These are phyloP conservation scores for Tuber melanosporum DNA, from an alignment of 495 filamentous ascomycete genomes.

Conservation along the genomic window DNA sequence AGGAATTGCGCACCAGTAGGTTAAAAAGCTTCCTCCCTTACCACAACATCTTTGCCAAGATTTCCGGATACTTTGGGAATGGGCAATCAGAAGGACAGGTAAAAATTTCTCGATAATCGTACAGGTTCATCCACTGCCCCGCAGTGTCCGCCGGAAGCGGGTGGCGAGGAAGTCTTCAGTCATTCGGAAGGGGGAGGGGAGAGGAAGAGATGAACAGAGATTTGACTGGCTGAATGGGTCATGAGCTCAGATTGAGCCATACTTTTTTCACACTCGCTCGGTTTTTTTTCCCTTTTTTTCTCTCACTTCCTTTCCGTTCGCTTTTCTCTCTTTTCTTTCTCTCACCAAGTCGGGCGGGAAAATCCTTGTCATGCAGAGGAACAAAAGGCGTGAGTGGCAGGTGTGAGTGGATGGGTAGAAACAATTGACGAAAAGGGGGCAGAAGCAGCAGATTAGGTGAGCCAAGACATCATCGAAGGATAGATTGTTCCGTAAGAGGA, in stretches of 20 bases:
- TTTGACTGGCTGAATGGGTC: slow-evolving; percentile 1
- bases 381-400: neutral
- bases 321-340: neutral
- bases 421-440: neutral
- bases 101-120: neutral
- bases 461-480: neutral
- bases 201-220: neutral
- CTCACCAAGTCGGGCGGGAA: neutral
- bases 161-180: neutral
- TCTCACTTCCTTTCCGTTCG: neutral
- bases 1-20: no score
- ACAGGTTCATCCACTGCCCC: neutral
- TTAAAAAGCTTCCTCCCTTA: no score
- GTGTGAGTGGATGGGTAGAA: neutral
- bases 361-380: slow-evolving; percentile 3
- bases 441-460: neutral
- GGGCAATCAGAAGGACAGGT: neutral
- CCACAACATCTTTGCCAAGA: no score
- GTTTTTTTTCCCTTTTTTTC: neutral
- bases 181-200: neutral
- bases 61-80: no score
- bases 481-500: neutral
- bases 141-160: neutral
- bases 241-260: neutral
- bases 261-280: neutral